These are phyloP conservation scores for Botrytis sinoallii DNA, from an alignment of 2,329 filamentous ascomycete genomes.

Conservation along the genomic window DNA sequence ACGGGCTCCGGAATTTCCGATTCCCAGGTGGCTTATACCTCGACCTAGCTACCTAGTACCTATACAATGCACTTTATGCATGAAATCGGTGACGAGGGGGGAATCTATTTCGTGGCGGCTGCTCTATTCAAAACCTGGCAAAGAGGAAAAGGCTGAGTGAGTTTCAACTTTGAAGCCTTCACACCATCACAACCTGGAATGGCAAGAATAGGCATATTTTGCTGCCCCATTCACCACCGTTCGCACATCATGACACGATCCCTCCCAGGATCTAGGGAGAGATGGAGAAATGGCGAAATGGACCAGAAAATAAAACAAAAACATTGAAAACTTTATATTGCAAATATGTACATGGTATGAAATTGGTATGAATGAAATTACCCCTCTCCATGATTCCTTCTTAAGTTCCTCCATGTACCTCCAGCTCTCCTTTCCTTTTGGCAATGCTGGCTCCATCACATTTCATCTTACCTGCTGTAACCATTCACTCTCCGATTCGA, in stretches of 20 bases:
- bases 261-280: conserved; percentile 2
- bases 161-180: conserved; percentile 8
- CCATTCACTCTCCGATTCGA: not conserved
- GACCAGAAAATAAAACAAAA: not conserved
- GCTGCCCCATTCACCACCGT: not conserved
- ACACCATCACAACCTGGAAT: not conserved
- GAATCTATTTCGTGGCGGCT: conserved; percentile 1
- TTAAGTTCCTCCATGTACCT: not conserved
- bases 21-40: not conserved
- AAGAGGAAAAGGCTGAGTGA: not conserved
- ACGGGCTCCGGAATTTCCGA: not conserved
- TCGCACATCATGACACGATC: not conserved
- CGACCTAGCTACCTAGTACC: not conserved
- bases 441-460: not conserved
- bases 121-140: not conserved
- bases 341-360: not conserved
- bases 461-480: not conserved
- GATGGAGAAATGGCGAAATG: not conserved
- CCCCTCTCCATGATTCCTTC: not conserved
- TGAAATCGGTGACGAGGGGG: not conserved
- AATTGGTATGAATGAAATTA: conserved; percentile 7
- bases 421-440: not conserved
- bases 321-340: not conserved
- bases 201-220: not conserved
- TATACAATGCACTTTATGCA: not conserved